Conservation (phyloP, 1,284 basidiomycete species). For the Gomphus bonarii region DNA sequence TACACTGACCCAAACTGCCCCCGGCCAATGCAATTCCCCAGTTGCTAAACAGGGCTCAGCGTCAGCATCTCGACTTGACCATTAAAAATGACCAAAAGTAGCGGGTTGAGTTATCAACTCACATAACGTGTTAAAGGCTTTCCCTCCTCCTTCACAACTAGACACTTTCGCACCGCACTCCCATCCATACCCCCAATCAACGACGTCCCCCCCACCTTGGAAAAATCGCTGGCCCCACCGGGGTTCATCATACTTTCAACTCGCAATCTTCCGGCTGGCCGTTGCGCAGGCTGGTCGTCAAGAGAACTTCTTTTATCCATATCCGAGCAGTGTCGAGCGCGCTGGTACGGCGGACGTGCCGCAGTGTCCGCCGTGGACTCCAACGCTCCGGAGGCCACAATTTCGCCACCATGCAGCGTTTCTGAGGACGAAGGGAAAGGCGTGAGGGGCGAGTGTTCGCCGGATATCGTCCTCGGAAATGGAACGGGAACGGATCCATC, state of each 20-base stretch:
- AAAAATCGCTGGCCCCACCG: constrained; percentile 26
- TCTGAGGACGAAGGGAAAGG: constrained; percentile 12
- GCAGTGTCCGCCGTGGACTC: background rate
- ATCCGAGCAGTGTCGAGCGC: constrained; percentile 51
- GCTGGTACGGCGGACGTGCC: constrained; percentile 50
- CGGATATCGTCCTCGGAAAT: background rate
- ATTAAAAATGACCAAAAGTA: constrained; percentile 7
- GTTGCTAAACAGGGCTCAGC: constrained; percentile 49
- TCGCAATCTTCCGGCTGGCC: constrained; percentile 34
- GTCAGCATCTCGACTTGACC: background rate
- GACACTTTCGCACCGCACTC: constrained; percentile 56
- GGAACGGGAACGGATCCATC: constrained; percentile 3
- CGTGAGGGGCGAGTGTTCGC: background rate
- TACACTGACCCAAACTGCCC: constrained; percentile 97
- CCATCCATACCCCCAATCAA: constrained; percentile 31
- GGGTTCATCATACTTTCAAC: constrained; percentile 63
- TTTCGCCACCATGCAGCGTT: constrained; percentile 4
- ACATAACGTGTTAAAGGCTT: constrained; percentile 78
- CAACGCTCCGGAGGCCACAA: background rate
- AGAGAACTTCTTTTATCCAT: constrained; percentile 47
- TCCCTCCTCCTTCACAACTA: constrained; percentile 76
- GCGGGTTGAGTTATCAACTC: constrained; percentile 23
- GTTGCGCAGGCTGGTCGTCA: constrained; percentile 42
- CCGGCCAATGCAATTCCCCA: constrained; percentile 91
- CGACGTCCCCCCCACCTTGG: constrained; percentile 5